These are phyloP conservation scores for Phytophthora hybrid DNA, from an alignment of 352 stramenopile genomes.

Conservation along the genomic window DNA sequence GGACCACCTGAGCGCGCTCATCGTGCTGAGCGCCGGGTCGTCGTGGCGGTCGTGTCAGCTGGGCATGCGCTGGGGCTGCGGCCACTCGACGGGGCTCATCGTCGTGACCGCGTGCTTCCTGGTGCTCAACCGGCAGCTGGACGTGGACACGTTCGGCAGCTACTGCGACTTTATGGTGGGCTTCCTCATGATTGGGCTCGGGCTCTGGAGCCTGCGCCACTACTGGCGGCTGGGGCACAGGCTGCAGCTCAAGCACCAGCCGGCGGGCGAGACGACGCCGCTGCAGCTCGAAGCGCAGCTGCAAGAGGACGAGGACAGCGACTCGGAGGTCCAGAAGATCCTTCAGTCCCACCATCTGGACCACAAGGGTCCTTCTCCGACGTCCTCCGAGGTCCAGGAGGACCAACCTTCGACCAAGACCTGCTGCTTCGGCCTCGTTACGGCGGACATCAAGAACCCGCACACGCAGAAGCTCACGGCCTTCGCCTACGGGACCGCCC, in stretches of 20 bases:
- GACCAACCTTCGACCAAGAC: slow-evolving; percentile 9
- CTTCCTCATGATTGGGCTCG: slow-evolving; percentile 75
- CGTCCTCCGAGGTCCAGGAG: slow-evolving; percentile 11
- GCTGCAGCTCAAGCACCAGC: slow-evolving; percentile 30
- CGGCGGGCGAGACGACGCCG: slow-evolving; percentile 43
- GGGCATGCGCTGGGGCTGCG: slow-evolving; percentile 90
- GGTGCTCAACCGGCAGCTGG: slow-evolving; percentile 57
- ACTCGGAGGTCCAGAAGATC: slow-evolving; percentile 51
- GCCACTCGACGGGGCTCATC: slow-evolving; percentile 86
- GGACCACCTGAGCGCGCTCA: slow-evolving; percentile 89
- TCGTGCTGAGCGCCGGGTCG: slow-evolving; percentile 79
- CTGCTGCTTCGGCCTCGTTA: slow-evolving; percentile 53
- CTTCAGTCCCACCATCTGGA: slow-evolving; percentile 46
- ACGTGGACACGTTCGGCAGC: slow-evolving; percentile 58
- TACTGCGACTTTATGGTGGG: slow-evolving; percentile 80
- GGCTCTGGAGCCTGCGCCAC: slow-evolving; percentile 64
- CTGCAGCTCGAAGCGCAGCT: slow-evolving; percentile 29
- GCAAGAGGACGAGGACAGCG: slow-evolving; percentile 29
- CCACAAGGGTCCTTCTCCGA: slow-evolving; percentile 27
- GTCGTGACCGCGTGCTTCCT: slow-evolving; percentile 68
- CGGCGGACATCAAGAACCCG: slow-evolving; percentile 68
- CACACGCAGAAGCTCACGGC: slow-evolving; percentile 73
- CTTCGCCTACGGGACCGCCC: slow-evolving; percentile 83
- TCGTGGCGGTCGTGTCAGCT: slow-evolving; percentile 80
- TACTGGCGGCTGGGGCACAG: slow-evolving; percentile 52